Conservation (phyloP, 1,284 basidiomycete species). For the Cutaneotrichosporon sp. region DNA sequence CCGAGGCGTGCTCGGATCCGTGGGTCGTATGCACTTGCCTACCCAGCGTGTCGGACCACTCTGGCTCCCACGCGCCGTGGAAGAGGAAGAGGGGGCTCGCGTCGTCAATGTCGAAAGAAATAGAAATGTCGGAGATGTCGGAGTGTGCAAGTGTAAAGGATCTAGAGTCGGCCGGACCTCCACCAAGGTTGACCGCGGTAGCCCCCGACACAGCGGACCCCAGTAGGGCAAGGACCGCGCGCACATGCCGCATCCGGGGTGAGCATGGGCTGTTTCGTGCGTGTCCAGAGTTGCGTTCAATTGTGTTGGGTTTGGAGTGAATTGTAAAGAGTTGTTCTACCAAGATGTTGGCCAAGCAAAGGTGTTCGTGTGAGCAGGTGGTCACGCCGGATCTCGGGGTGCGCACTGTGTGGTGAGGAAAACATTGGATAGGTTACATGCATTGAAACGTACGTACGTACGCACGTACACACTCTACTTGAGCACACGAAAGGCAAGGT, state of each 20-base stretch:
- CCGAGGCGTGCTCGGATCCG: not conserved
- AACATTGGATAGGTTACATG: too few relatives aligned
- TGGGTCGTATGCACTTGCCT: not conserved
- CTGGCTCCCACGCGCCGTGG: not conserved
- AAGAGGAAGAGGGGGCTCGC: slow-evolving; percentile 5
- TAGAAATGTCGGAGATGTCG: not conserved
- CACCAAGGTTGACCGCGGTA: not conserved
- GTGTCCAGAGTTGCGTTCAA: not conserved
- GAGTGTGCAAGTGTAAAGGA: not conserved
- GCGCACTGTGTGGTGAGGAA: not conserved
- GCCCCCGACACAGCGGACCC: not conserved
- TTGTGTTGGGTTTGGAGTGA: not conserved
- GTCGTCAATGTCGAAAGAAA: not conserved
- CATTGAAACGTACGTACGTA: too few relatives aligned
- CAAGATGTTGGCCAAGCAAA: not conserved
- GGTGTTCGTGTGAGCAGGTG: not conserved
- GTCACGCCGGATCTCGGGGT: not conserved
- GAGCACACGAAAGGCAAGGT: too few relatives aligned
- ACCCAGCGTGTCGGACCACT: not conserved
- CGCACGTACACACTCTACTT: too few relatives aligned
- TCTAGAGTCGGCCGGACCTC: not conserved
- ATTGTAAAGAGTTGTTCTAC: not conserved
- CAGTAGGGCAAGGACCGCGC: slow-evolving; percentile 4
- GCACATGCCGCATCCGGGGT: slow-evolving; percentile 5
- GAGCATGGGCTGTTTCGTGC: not conserved